Evolutionary conservation across 495 filamentous ascomycete species (phyloP), one percentile per base, ranked within the genome.

Genomic region (Tetracladium setigerum): DNA sequence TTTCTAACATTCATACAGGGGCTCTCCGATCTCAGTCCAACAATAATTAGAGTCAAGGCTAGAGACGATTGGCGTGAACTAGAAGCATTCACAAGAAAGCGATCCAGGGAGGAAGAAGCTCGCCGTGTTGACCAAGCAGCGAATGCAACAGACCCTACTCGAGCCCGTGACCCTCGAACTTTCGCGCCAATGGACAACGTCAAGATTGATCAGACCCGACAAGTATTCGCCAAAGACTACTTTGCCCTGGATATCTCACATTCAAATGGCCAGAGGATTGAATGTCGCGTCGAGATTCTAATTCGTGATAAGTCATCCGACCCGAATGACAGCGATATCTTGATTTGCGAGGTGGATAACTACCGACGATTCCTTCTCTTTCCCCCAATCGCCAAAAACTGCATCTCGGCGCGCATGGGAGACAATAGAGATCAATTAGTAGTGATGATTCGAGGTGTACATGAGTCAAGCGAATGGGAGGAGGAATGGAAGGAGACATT

Each of bases 61-160:
- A 49, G 66, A 5, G 46, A 55, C 17, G 52, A 59, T 17, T 94
- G 77, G 54, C 83, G 89, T 53, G 67, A 67, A 14, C 71, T 96
- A 11, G 84, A 95, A 36, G 70, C 73, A 30, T 83, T 84, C 55
- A 84, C 87, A 33, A 84, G 86, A 2, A 80, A 77, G 51, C 81
- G 89, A 41, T 79, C 85, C 22, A 80, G 85, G 13, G 87, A 96
- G 53, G 92, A 99, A 64, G 74, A 75, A 48, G 89, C 87, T 18
- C 78, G 92, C 46, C 76, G 95, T 18, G 86, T 94, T 61, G 94
- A 99, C 52, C 88, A 95, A 62, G 86, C 86, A 41, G 92, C 92
- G 30, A 80, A 81, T 43, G 82, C 74, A 39, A 86, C 95, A 18
- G 92, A 96, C 64, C 66, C 86, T 11, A 85, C 79, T 13, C 78